Evolutionary conservation across 2,329 filamentous ascomycete genomes (phyloP), one percentile per base, ranked within the genome.

Genomic region (Alternaria triticimaculans): DNA sequence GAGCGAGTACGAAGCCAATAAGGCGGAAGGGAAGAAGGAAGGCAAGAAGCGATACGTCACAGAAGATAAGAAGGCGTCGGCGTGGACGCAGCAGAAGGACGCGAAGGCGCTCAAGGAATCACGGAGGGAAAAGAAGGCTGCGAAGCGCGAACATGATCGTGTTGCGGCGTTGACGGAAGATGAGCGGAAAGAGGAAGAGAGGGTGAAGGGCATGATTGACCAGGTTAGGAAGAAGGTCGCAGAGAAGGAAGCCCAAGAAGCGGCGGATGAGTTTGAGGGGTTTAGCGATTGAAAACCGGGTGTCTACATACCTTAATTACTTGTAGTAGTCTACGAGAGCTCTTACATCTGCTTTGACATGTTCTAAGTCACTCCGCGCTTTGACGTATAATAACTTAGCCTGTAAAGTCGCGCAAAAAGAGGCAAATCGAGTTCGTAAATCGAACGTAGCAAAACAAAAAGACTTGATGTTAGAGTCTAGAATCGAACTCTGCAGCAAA

Each of bases 21-120:
- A 68, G 26, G 55, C 59, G 3, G 66, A 67, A 11, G 67, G 66
- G 15, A 79, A 78, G 41, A 73, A 73, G 51, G 66, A 67, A 11
- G 67, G 66, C n/a, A 79, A 78, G 44, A 73, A 73, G 58, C 65
- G 70, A 33, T 69, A 72, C 37, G 67, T 69, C 4, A 72, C 72
- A 30, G 73, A 75, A 41, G 69, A 74, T 2, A 73, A 70, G 60
- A 66, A 73, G 55, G 72, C 74, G 10, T 68, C 64, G 5, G 77
- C 78, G 5, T 80, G 78, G 79, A 80, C 73, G 3, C 70, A 76
- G 64, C 77, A 80, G 63, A 79, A 77, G 63, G 78, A 80, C n/a
- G 63, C 71, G 49, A 73, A 72, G 45, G 76, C 68, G 7, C 61
- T 60, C 2, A 78, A 76, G 62, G 78, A 80, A 45, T 49, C 73